Evolutionary conservation across 2,329 filamentous ascomycete species (phyloP).

Genomic region (Fusarium robinianum): DNA sequence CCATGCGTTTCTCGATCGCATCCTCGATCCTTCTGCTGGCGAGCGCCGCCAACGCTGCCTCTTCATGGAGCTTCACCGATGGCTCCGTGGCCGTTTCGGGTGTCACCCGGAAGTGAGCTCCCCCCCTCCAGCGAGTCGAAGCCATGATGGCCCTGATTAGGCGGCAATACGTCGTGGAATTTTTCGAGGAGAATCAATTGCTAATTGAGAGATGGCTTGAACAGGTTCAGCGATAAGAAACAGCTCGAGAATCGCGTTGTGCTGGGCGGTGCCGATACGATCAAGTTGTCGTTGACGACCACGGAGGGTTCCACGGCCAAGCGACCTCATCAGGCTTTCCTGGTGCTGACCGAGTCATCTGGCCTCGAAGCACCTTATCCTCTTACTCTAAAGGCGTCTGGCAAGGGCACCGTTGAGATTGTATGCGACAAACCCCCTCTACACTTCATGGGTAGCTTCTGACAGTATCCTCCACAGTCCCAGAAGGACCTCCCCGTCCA

Average conservation of each 20-base stretch:
- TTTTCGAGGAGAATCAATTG: constrained; percentile 10
- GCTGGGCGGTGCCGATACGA: constrained; percentile 69
- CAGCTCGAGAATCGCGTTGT: constrained; percentile 66
- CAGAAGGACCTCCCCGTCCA: constrained; percentile 88
- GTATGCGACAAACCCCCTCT: constrained; percentile 56
- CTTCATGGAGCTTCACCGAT: constrained; percentile 75
- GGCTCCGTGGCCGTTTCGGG: constrained; percentile 66
- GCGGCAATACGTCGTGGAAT: not conserved
- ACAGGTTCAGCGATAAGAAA: constrained; percentile 62
- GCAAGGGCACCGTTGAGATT: constrained; percentile 83
- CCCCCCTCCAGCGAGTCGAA: constrained; percentile 1
- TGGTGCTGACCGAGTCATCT: constrained; percentile 76
- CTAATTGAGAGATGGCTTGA: constrained; percentile 26
- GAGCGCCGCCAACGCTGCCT: constrained; percentile 56
- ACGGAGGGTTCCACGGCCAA: constrained; percentile 78
- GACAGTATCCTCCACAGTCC: constrained; percentile 62
- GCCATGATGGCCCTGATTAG: not conserved
- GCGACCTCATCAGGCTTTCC: constrained; percentile 91
- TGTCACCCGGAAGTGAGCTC: constrained; percentile 68
- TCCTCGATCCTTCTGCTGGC: constrained; percentile 52
- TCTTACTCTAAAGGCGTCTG: constrained; percentile 81
- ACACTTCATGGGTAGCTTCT: not conserved
- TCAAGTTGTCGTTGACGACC: constrained; percentile 82
- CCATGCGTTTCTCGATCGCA: constrained; percentile 46
- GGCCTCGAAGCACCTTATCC: constrained; percentile 88